phyloP scores from a whole-genome alignment of 2,329 filamentous ascomycete species.

The Aspergillus phoenicis region DNA sequence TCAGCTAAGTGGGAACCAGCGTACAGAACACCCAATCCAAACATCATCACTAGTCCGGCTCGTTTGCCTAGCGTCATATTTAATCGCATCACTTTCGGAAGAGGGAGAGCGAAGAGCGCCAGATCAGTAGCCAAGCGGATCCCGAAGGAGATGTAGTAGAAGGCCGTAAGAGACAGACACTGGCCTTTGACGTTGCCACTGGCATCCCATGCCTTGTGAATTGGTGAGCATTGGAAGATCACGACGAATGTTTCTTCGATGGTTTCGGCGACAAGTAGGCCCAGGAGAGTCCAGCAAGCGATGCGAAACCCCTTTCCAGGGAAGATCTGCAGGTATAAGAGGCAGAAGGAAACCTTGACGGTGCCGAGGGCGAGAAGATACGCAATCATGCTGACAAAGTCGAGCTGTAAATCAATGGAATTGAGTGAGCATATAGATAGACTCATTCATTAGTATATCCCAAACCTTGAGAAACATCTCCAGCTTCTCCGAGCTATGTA shows the following conservation, averaged over 20 bases:
- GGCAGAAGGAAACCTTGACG: conserved; percentile 28
- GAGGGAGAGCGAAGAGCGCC: conserved; percentile 17
- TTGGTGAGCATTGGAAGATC: conserved; percentile 28
- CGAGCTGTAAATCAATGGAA: conserved; percentile 9
- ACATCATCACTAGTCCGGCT: conserved; percentile 18
- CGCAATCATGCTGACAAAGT: conserved; percentile 17
- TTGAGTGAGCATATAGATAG: not conserved
- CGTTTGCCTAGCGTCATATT: conserved; percentile 15
- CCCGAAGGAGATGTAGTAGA: conserved; percentile 19
- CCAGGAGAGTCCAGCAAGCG: conserved; percentile 12
- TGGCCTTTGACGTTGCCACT: conserved; percentile 8
- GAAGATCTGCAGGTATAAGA: conserved; percentile 23
- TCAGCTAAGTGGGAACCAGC: not conserved
- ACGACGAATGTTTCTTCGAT: conserved; percentile 74
- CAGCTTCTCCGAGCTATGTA: not conserved
- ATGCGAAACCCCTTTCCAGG: conserved; percentile 12
- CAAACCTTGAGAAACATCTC: conserved; percentile 10
- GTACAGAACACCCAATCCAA: conserved; percentile 17
- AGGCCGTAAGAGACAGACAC: conserved; percentile 15
- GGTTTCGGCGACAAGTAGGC: conserved; percentile 61
- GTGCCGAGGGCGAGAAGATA: conserved; percentile 32
- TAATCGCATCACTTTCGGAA: conserved; percentile 17
- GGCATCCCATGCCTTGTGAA: conserved; percentile 18
- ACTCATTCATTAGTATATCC: not conserved
- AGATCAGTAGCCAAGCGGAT: conserved; percentile 19